Conservation (phyloP, 2,329 filamentous ascomycete genomes). For the Calonectria multiphialidica region DNA sequence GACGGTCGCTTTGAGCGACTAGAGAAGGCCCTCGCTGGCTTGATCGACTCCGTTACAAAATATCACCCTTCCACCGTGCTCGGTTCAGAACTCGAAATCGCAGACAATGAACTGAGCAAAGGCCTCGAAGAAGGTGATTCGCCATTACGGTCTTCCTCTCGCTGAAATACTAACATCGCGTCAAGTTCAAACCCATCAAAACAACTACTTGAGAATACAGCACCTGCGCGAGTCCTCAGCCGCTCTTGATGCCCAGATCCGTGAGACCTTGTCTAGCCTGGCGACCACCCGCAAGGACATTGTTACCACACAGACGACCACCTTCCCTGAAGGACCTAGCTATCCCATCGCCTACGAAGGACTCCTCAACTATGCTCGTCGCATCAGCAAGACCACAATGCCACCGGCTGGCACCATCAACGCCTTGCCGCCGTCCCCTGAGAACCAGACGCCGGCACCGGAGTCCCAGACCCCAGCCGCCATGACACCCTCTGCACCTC, state of each 20-base stretch:
- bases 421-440: slow-evolving; percentile 47
- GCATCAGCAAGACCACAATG: slow-evolving; percentile 84
- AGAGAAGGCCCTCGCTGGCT: slow-evolving; percentile 73
- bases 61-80: slow-evolving; percentile 81
- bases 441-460: slow-evolving; percentile 46
- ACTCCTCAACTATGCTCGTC: slow-evolving; percentile 81
- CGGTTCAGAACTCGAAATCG: slow-evolving; percentile 76
- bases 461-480: slow-evolving; percentile 46
- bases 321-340: slow-evolving; percentile 63
- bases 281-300: slow-evolving; percentile 81
- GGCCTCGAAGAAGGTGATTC: slow-evolving; percentile 74
- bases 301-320: slow-evolving; percentile 70
- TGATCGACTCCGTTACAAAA: slow-evolving; percentile 85
- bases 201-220: slow-evolving; percentile 77
- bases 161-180: slow-evolving; percentile 11
- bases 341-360: slow-evolving; percentile 76
- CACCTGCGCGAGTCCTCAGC: slow-evolving; percentile 75
- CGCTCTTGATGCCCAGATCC: slow-evolving; percentile 78
- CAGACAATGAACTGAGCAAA: slow-evolving; percentile 75
- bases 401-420: slow-evolving; percentile 70
- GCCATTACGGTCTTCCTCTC: background rate
- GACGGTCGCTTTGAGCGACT: slow-evolving; percentile 74
- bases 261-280: slow-evolving; percentile 76
- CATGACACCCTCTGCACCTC: slow-evolving; percentile 49
- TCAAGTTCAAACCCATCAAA: slow-evolving; percentile 79